A percentile compares a stretch with the other conserved stretches of the same genome.
phyloP scores from a whole-genome alignment of 371 early-diverging fungal genomes.

The Syncephalis plumigaleata region DNA sequence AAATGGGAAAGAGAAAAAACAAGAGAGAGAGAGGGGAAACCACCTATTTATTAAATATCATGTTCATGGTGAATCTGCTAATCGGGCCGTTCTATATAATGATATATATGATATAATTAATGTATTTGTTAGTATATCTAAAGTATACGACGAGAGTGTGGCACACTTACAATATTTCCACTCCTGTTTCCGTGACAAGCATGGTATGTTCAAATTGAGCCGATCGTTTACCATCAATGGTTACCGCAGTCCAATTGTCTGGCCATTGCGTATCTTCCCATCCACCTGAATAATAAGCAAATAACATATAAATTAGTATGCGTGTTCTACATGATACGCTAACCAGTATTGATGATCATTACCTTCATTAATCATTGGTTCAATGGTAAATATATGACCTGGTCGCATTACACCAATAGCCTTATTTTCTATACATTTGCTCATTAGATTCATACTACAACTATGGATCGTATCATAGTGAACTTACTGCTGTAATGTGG shows the following conservation, averaged over 20 bases:
- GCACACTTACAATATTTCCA: constrained; percentile 56
- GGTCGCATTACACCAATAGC: constrained; percentile 84
- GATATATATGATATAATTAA: no score
- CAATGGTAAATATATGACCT: constrained; percentile 92
- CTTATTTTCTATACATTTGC: constrained; percentile 47
- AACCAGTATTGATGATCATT: background rate
- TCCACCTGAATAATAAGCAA: constrained; percentile 13
- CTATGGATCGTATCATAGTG: background rate
- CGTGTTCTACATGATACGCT: background rate
- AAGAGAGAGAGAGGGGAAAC: no score
- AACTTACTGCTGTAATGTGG: constrained; percentile 77
- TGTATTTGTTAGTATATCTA: no score
- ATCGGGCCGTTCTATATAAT: no score
- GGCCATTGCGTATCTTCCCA: constrained; percentile 67
- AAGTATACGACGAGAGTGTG: no score
- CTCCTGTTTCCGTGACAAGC: constrained; percentile 81
- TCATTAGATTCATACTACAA: background rate
- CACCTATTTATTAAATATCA: no score
- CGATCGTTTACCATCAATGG: constrained; percentile 83
- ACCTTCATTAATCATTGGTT: constrained; percentile 93
- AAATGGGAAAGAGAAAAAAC: no score
- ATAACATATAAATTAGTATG: constrained; percentile 3
- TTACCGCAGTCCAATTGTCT: constrained; percentile 83
- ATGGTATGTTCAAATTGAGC: constrained; percentile 99
- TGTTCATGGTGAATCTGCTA: no score